These are phyloP conservation scores for Pseudonitzschia multiseries DNA, from an alignment of 108 stramenopile species.

Conservation along the genomic window DNA sequence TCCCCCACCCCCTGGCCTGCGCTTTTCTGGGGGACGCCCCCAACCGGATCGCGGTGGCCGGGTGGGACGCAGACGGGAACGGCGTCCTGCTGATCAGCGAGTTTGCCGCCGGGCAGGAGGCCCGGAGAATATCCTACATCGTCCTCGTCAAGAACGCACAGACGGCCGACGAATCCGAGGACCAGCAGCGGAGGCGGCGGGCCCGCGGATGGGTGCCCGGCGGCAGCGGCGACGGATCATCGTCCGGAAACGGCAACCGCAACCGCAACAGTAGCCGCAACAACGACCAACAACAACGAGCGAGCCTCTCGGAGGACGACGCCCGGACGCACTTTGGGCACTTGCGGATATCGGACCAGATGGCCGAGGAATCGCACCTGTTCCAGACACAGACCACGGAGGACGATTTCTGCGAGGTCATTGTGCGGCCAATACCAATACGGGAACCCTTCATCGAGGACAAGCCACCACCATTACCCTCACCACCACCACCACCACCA, in stretches of 20 bases:
- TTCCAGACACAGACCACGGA: slow-evolving; percentile 35
- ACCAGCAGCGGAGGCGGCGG: slow-evolving; percentile 43
- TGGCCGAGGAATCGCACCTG: slow-evolving; percentile 18
- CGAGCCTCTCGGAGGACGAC: slow-evolving; percentile 18
- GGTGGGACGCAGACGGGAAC: slow-evolving; percentile 84
- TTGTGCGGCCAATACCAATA: slow-evolving; percentile 4
- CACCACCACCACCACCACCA: not conserved
- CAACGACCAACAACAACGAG: no score
- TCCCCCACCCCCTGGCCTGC: slow-evolving; percentile 78
- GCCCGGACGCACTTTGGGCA: slow-evolving; percentile 26
- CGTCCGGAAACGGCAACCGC: no score
- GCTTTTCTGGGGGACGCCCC: slow-evolving; percentile 77
- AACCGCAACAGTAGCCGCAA: no score
- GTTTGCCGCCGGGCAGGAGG: slow-evolving; percentile 57
- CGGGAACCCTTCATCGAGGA: slow-evolving; percentile 32
- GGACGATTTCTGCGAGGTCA: slow-evolving; percentile 41
- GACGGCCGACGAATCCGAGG: slow-evolving; percentile 57
- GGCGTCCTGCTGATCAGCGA: slow-evolving; percentile 77
- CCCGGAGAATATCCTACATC: slow-evolving; percentile 51
- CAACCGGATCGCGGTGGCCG: slow-evolving; percentile 73
- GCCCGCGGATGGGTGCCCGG: slow-evolving; percentile 45
- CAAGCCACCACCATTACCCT: not conserved
- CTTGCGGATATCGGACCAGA: slow-evolving; percentile 25
- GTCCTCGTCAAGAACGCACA: slow-evolving; percentile 46
- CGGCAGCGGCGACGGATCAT: slow-evolving; percentile 24